Base-by-base conservation (phyloP, 2,329 filamentous ascomycete genomes). In the Aspergillus sp. region DNA sequence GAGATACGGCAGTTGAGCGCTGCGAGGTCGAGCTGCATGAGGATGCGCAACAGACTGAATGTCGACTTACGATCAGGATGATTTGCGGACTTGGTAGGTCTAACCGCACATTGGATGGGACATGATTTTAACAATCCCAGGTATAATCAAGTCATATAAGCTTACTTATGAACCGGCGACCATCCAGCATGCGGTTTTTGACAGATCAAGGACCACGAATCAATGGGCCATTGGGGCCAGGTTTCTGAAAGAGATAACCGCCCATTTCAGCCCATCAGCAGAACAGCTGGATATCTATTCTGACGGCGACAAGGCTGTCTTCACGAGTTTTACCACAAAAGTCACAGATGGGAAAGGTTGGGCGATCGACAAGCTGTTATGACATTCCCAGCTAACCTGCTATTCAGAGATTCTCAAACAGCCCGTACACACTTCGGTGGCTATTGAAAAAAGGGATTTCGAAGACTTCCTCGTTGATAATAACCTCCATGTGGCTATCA, bases 281-380 rank as follows among this genome's bases (percentile, higher is more conserved):
- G 76, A 80, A 51, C 73, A 79, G 52, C 60, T 80, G 4, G 75
- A 79, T 40, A 69, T 80, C 32, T 74, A 68, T 39, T 67, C 69
- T 7, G 68, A 78, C 31, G 68, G 72, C 10, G 70, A 65, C 7
- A 71, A 72, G 37, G 71, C 67, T 2, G 67, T 74, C 5, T 78
- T 80, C 50, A 79, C 75, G 4, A 80, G 76, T 51, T 80, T 76
- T 48, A 80, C 76, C 0, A 74, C 77, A 36, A 80, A 78, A 47
- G 66, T 79, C 14, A 66, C 66, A 25, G 71, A 75, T 37, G 74
- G 74, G 5, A 78, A 74, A 60, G 70, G 72, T 71, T 31, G 37
- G 11, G 29, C 20, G 4, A 31, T 27, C 7, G 5, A 15, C 12
- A 15, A 8, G 15, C 3, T 24, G 13, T 29, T 32, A 16, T 33